A percentile compares a stretch with the other conserved stretches of the same genome.
phyloP scores from a whole-genome alignment of 139 green algal genomes.

The Astrephomene gubernaculifera region DNA sequence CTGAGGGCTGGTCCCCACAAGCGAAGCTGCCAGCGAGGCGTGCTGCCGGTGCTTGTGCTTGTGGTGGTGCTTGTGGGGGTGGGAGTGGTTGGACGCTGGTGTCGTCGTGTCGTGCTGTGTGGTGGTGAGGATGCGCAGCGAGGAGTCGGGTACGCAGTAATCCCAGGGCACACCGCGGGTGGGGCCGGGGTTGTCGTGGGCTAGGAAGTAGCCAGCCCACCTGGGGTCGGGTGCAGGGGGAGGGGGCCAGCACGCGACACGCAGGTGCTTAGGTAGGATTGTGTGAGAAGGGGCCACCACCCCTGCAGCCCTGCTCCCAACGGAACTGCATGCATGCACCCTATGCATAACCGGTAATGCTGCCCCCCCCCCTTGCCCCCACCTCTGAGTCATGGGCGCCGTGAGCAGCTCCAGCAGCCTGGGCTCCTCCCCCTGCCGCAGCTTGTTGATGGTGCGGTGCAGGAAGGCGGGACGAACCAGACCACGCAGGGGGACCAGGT shows the following conservation, averaged over 20 bases:
- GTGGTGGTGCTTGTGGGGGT: too few species aligned
- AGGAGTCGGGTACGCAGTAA: conserved; percentile 51
- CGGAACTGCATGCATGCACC: too few species aligned
- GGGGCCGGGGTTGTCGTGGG: conserved; percentile 54
- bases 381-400: conserved; percentile 51
- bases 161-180: conserved; percentile 59
- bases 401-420: conserved; percentile 41
- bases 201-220: conserved; percentile 62
- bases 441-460: conserved; percentile 63
- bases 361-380: too few species aligned
- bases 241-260: too few species aligned
- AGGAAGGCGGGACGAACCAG: conserved; percentile 54
- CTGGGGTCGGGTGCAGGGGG: too few species aligned
- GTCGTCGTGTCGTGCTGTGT: too few species aligned
- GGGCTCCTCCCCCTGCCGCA: conserved; percentile 5
- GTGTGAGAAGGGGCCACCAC: too few species aligned
- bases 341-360: too few species aligned
- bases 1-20: background rate
- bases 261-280: too few species aligned
- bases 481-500: background rate
- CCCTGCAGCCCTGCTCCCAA: too few species aligned
- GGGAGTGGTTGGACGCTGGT: too few species aligned
- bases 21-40: too few species aligned
- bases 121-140: conserved; percentile 8
- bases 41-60: background rate